phyloP scores from a whole-genome alignment of 2,329 filamentous ascomycete genomes.

The Cladophialophora exuberans region DNA sequence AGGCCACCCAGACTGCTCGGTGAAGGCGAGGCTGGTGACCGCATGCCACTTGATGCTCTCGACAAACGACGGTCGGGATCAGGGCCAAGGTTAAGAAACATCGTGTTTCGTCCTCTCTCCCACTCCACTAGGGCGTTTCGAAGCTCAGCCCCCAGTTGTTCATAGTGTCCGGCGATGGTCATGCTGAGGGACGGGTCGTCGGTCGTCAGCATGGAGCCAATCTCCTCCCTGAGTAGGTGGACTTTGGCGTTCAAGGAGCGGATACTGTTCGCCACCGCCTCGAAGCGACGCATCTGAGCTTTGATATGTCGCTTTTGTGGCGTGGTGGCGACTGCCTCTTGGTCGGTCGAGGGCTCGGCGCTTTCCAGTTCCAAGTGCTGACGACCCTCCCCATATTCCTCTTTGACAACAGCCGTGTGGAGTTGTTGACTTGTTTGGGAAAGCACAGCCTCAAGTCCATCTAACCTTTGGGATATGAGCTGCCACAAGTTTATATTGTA shows the following conservation, averaged over 20 bases:
- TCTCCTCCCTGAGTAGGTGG: slow-evolving; percentile 87
- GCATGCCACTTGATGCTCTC: slow-evolving; percentile 25
- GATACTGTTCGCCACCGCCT: slow-evolving; percentile 85
- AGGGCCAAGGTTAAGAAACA: slow-evolving; percentile 73
- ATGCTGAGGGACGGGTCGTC: slow-evolving; percentile 74
- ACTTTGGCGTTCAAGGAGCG: slow-evolving; percentile 92
- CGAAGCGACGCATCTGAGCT: slow-evolving; percentile 84
- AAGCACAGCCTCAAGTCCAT: slow-evolving; percentile 64
- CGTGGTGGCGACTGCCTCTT: slow-evolving; percentile 51
- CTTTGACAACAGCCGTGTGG: slow-evolving; percentile 17
- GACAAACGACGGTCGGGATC: slow-evolving; percentile 42
- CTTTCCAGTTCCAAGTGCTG: slow-evolving; percentile 2
- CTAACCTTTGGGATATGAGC: slow-evolving; percentile 75
- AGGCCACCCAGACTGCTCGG: slow-evolving; percentile 49
- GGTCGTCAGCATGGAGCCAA: slow-evolving; percentile 68
- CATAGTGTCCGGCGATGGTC: slow-evolving; percentile 84
- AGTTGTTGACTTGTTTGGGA: slow-evolving; percentile 19
- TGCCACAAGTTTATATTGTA: slow-evolving; percentile 31
- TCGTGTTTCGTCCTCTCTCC: slow-evolving; percentile 82
- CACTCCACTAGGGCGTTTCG: slow-evolving; percentile 79
- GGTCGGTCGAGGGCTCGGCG: slow-evolving; percentile 5
- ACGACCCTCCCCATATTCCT: slow-evolving; percentile 24
- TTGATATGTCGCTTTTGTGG: slow-evolving; percentile 83
- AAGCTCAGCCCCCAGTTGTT: slow-evolving; percentile 88
- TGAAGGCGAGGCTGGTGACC: slow-evolving; percentile 48